These are phyloP conservation scores for Corniculantispora saksenae DNA, from an alignment of 2,329 filamentous ascomycete genomes.

Conservation along the genomic window DNA sequence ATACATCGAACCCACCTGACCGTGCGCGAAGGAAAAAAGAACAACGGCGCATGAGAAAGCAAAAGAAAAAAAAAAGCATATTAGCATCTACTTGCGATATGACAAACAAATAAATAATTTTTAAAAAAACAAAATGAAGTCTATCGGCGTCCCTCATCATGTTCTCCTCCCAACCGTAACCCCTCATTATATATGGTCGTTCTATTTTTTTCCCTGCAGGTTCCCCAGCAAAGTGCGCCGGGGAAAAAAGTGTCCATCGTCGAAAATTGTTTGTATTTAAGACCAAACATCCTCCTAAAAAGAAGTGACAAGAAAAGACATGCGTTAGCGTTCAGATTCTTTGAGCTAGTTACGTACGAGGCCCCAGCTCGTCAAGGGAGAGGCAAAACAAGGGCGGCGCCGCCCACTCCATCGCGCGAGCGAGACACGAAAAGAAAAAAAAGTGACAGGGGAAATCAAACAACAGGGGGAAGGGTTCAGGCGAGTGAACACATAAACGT, in stretches of 20 bases:
- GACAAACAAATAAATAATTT: constrained; percentile 8
- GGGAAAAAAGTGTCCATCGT: neutral
- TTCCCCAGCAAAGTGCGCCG: neutral
- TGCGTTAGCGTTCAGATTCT: neutral
- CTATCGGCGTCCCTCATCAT: constrained; percentile 10
- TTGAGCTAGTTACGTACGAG: no score
- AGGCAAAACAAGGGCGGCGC: no score
- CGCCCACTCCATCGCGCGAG: neutral
- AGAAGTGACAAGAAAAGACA: neutral
- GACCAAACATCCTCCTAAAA: constrained; percentile 71
- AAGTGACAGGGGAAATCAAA: neutral
- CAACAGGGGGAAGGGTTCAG: neutral
- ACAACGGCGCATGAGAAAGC: neutral
- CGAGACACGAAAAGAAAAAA: neutral
- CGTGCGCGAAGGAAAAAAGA: no score
- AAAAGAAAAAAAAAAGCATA: neutral
- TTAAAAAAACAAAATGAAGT: constrained; percentile 4
- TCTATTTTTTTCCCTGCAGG: constrained; percentile 1
- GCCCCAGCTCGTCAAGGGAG: neutral
- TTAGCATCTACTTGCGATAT: constrained; percentile 15
- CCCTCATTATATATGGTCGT: constrained; percentile 14
- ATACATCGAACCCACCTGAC: no score
- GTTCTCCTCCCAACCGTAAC: neutral
- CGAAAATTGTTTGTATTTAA: constrained; percentile 34
- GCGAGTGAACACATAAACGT: constrained; percentile 32